Base-by-base conservation (phyloP, 306 rosid species). In the Trifolium pratense region DNA sequence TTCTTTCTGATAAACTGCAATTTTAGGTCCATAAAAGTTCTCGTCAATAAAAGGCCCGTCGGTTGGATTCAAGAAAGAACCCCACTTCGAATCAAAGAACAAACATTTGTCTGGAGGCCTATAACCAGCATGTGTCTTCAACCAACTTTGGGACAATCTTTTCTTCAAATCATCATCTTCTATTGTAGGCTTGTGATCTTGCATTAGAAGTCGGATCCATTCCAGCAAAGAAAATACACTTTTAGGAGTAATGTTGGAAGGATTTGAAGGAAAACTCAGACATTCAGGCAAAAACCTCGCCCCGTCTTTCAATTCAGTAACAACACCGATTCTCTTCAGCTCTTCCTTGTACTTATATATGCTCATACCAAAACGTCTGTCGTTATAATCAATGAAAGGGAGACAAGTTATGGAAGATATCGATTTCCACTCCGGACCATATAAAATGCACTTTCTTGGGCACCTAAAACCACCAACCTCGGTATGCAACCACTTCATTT, bases 371-470 rank as follows among this genome's bases (percentile, higher is more conserved):
- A 87, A 85, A 32, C 39, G 70, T 2, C 70, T 78, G 17, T 82
- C 82, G 31, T 71, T 75, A 49, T 87, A 91, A 72, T 88, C 87
- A 52, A 92, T 71, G 83, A 92, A 90, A 64, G 96, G 97, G 37
- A 92, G 93, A 66, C 36, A 16, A 23, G 92, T 32, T 52, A 92
- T 90, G 5, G 75, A 81, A 51, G 86, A 82, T 62, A 92, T 73
- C 4, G 84, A 78, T 71, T 82, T 72, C 97, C 97, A 92, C 52
- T 80, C 85, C 14, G 86, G 78, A 75, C 88, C 81, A 78, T 61
- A 77, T 45, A 89, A 79, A 86, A 90, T 85, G 89, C 92, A 92
- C 1, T 82, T 31, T 10, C 63, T 55, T 3, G 97, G 93, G 69
- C 80, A 4, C 71, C 80, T 78, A 36, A 63, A 65, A 81, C 48